Percentiles rank a stretch among this genome's conserved stretches.
phyloP scores from a whole-genome alignment of 495 filamentous ascomycete genomes.

The Penicillium flavigenum region DNA sequence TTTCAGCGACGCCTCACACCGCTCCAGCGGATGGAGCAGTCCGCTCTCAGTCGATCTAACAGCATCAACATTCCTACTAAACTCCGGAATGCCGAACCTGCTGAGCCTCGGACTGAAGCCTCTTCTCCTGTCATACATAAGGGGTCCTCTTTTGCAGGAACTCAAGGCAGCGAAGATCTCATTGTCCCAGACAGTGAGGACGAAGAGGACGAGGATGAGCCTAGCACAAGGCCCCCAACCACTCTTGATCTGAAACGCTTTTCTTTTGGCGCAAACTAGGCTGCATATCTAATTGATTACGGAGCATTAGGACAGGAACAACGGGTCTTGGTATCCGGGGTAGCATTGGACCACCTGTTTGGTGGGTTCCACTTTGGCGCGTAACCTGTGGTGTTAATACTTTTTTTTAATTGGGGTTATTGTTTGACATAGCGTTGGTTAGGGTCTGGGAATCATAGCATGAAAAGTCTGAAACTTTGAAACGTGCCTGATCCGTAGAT shows the following conservation, averaged over 20 bases:
- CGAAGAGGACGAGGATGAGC: conserved; percentile 43
- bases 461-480: background rate
- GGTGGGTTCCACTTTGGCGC: conserved; percentile 12
- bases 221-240: conserved; percentile 16
- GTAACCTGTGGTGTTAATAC: conserved; percentile 5
- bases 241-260: conserved; percentile 55
- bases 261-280: conserved; percentile 45
- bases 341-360: conserved; percentile 17
- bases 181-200: conserved; percentile 70
- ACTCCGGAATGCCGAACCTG: conserved; percentile 16
- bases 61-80: conserved; percentile 35
- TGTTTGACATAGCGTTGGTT: conserved; percentile 15
- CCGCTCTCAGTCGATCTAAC: conserved; percentile 44
- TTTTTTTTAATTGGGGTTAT: conserved; percentile 5
- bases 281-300: conserved; percentile 17
- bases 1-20: conserved; percentile 41
- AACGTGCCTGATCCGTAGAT: background rate
- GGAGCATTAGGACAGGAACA: conserved; percentile 23
- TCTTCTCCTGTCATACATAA: conserved; percentile 9
- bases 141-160: conserved; percentile 4
- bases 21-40: conserved; percentile 48
- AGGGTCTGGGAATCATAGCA: conserved; percentile 9
- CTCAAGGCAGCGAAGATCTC: conserved; percentile 72
- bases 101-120: conserved; percentile 9
- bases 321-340: conserved; percentile 8